Base-by-base conservation (phyloP, 768 basidiomycete species). In the Pleurotus tuoliensis region DNA sequence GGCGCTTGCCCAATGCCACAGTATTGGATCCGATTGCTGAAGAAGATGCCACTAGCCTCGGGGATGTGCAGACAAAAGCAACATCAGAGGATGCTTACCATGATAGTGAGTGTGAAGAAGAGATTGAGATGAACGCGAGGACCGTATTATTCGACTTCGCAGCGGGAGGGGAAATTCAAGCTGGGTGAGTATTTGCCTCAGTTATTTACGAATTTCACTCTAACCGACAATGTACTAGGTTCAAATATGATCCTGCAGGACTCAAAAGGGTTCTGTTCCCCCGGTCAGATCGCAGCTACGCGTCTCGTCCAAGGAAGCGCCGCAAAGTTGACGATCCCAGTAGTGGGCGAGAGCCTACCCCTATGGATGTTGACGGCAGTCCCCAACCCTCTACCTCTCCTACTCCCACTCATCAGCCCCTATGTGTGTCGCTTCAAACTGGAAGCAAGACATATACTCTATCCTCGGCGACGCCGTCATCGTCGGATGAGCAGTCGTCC, bases 161-260 rank as follows among this genome's bases (percentile, higher is more conserved):
- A 8, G 37, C 16, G 38, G 70, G 65, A 41, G 69, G 73, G 39
- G 73, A 72, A 55, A 61, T 74, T 20, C 72, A 73, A 47, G 60
- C 76, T 61, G 81, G 80, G 82, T 83, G 60, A 15, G 77, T 71
- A 18, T 50, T 38, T 61, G 39, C 39, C 54, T 38, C 34, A 16
- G 56, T 37, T 55, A 27, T 9, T 15, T 9, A 27, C 3, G 51
- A 15, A 8, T 39, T 54, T 40, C 27, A 16, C 52, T 45, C 27
- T 58, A 16, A 47, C 46, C 9, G 52, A 40, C 53, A 25, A 47
- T 37, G 18, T 37, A 53, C 47, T 41, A 85, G 83, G 52, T 84
- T 78, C 57, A 83, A 83, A 66, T 85, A 82, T 58, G 70, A 78
- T 6, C 76, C 81, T 0, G 63, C 63, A 4, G 64, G 76, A 3